phyloP scores from a whole-genome alignment of 345 rosid species.

The Populus davidiana region DNA sequence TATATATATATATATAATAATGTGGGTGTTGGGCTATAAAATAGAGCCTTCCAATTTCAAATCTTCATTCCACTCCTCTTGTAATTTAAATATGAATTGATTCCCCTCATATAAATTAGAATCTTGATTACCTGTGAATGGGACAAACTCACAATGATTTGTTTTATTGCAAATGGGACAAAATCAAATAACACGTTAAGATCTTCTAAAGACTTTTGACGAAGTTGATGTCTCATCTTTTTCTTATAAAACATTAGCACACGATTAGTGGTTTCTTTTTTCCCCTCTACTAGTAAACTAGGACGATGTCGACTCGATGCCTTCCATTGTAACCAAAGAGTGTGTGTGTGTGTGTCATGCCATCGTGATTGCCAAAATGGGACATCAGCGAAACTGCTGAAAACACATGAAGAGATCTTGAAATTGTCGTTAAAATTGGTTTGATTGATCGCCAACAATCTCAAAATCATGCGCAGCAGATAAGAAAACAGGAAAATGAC shows the following conservation, averaged over 20 bases:
- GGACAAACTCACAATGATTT: background rate
- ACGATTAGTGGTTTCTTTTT: background rate
- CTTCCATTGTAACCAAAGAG: background rate
- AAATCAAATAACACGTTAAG: too few relatives aligned
- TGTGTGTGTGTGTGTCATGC: background rate
- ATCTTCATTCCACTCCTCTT: background rate
- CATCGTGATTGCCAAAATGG: background rate
- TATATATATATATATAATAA: too few relatives aligned
- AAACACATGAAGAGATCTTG: background rate
- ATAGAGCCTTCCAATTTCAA: background rate
- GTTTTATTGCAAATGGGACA: background rate
- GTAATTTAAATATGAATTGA: too few relatives aligned
- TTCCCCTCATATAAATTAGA: background rate
- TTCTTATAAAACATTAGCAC: background rate
- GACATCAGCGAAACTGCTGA: background rate
- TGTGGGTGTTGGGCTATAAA: background rate
- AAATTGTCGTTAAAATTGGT: background rate
- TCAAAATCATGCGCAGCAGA: background rate
- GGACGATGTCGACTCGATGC: background rate
- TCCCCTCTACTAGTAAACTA: background rate
- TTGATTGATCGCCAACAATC: slow-evolving; percentile 5
- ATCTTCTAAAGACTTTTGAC: background rate
- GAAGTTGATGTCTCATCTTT: background rate
- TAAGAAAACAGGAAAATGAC: background rate
- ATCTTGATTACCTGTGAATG: background rate